Evolutionary conservation across 768 basidiomycete species (phyloP).

Genomic region (Hericium erinaceus): DNA sequence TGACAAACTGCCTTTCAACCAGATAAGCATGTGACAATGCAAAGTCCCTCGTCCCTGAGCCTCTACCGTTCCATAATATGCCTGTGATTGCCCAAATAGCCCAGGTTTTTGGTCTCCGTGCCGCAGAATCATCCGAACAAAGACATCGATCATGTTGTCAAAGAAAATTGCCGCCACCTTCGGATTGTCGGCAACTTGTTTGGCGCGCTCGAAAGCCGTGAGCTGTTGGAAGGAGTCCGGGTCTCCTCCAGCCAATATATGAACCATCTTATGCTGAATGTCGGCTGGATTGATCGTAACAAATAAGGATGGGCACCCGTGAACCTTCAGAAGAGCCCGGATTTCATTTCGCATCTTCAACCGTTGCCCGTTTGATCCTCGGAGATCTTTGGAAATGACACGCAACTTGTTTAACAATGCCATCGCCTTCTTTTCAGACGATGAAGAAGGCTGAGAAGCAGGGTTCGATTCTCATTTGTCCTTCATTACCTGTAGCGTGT

Average conservation of each 20-base stretch:
- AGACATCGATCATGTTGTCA: conserved; percentile 28
- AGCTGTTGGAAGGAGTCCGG: background rate
- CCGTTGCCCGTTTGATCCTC: background rate
- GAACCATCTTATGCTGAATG: too few relatives aligned
- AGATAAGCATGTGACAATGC: conserved; percentile 34
- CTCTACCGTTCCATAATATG: conserved; percentile 33
- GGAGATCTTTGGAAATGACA: background rate
- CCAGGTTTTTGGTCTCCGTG: conserved; percentile 16
- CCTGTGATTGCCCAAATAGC: conserved; percentile 24
- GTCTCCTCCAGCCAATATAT: too few relatives aligned
- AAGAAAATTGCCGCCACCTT: conserved; percentile 32
- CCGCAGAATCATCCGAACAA: conserved; percentile 20
- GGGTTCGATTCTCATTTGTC: background rate
- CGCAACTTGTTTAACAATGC: background rate
- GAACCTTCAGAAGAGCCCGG: background rate
- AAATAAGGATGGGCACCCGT: background rate
- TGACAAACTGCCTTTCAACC: conserved; percentile 21
- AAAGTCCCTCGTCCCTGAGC: conserved; percentile 14
- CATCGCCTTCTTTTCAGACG: background rate
- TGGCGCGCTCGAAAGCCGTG: conserved; percentile 24
- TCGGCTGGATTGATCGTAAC: too few relatives aligned
- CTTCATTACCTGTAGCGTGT: background rate
- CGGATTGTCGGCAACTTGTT: conserved; percentile 32
- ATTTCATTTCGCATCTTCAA: background rate
- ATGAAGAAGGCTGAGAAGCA: background rate